Conservation (phyloP, 2,329 filamentous ascomycete genomes). For the Microsporum canis region DNA sequence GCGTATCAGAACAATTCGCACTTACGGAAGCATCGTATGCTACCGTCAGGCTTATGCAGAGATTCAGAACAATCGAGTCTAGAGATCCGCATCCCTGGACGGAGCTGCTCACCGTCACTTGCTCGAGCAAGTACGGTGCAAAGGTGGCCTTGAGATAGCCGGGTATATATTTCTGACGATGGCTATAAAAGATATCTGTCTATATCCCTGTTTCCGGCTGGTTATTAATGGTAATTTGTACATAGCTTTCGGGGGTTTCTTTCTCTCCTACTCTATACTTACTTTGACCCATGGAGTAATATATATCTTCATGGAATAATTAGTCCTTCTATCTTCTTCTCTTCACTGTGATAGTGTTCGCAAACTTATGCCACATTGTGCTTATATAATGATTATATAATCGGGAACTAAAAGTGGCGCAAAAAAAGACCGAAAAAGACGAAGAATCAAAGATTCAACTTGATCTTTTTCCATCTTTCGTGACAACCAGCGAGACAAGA, state of each 20-base stretch:
- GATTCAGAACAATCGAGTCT: slow-evolving; percentile 28
- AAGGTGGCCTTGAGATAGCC: slow-evolving; percentile 11
- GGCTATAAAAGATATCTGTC: not conserved
- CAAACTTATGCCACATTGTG: not conserved
- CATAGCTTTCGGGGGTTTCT: not conserved
- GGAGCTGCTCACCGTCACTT: slow-evolving; percentile 20
- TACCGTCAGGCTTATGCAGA: slow-evolving; percentile 28
- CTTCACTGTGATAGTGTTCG: not conserved
- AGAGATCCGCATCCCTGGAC: slow-evolving; percentile 21
- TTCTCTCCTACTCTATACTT: not conserved
- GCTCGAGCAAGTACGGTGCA: slow-evolving; percentile 13
- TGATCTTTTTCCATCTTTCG: not conserved
- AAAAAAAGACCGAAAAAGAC: not conserved
- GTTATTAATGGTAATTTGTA: not conserved
- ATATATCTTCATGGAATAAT: not conserved
- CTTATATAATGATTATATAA: not conserved
- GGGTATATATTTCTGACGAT: not conserved
- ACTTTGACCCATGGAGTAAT: not conserved
- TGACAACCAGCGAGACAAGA: not conserved
- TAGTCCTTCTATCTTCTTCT: too few species aligned
- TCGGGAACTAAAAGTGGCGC: not conserved
- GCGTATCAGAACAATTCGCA: slow-evolving; percentile 30
- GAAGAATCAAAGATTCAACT: not conserved
- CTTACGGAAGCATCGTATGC: slow-evolving; percentile 34
- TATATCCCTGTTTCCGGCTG: not conserved